These are phyloP conservation scores for Posidonia australis DNA, from an alignment of 106 monocot species.

Conservation along the genomic window DNA sequence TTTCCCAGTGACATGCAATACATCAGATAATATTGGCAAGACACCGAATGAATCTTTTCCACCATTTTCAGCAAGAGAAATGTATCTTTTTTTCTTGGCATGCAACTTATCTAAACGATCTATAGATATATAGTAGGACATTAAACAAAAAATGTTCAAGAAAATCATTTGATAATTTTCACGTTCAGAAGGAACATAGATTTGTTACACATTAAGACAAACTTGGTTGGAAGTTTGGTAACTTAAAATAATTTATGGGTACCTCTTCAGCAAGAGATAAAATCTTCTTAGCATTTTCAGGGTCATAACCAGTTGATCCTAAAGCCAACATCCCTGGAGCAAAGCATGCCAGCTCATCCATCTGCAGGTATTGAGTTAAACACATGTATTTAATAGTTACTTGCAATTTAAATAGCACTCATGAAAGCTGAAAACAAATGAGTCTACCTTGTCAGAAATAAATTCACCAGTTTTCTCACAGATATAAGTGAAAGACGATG, in stretches of 20 bases:
- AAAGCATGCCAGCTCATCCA: constrained; percentile 98
- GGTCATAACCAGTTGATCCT: constrained; percentile 67
- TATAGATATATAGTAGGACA: no score
- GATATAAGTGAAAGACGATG: constrained; percentile 82
- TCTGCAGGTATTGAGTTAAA: constrained; percentile 32
- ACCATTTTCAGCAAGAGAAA: no score
- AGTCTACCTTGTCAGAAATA: constrained; percentile 64
- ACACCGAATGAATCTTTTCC: no score
- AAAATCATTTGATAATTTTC: no score
- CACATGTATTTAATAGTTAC: background rate
- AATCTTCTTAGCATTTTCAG: constrained; percentile 60
- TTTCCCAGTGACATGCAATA: no score
- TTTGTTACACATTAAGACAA: no score
- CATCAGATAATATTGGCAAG: no score
- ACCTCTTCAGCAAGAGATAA: constrained; percentile 83
- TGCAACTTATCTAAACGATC: no score
- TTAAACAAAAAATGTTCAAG: no score
- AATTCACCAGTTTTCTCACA: constrained; percentile 81
- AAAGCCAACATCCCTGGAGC: constrained; percentile 90
- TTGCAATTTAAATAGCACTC: background rate
- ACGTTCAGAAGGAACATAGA: no score
- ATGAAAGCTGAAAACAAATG: background rate
- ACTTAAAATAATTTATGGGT: background rate
- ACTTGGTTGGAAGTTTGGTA: background rate
- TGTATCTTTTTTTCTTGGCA: no score